phyloP scores from a whole-genome alignment of 495 filamentous ascomycete genomes.

The Aspergillus cavernicola region DNA sequence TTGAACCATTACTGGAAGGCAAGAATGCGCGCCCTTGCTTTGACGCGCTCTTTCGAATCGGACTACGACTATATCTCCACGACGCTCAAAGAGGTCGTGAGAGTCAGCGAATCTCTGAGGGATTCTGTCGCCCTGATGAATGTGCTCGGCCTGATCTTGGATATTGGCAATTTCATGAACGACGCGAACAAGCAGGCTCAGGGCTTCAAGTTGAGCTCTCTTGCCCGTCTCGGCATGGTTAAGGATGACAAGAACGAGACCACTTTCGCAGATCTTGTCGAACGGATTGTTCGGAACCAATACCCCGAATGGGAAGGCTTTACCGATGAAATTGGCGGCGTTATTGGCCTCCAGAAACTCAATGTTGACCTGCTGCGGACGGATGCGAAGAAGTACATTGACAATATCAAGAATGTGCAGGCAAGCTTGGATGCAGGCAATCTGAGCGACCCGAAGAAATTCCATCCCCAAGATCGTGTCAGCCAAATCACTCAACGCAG shows the following conservation, averaged over 20 bases:
- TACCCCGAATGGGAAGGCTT: conserved; percentile 96
- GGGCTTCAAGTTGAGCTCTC: conserved; percentile 94
- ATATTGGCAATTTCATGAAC: conserved; percentile 99
- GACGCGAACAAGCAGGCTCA: conserved; percentile 96
- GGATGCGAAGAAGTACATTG: conserved; percentile 92
- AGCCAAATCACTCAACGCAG: conserved; percentile 84
- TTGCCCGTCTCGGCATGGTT: conserved; percentile 93
- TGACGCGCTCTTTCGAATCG: conserved; percentile 79
- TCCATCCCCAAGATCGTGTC: conserved; percentile 95
- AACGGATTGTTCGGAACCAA: conserved; percentile 92
- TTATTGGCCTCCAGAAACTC: conserved; percentile 81
- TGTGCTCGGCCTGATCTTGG: conserved; percentile 89
- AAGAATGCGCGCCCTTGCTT: conserved; percentile 81
- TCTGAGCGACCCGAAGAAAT: conserved; percentile 92
- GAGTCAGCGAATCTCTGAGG: conserved; percentile 81
- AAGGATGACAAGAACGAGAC: conserved; percentile 99
- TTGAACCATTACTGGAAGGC: conserved; percentile 99
- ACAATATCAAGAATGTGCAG: conserved; percentile 92
- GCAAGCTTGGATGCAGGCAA: conserved; percentile 88
- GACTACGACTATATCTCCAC: conserved; percentile 89
- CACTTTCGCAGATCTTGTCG: conserved; percentile 93
- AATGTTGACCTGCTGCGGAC: conserved; percentile 87
- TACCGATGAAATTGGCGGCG: conserved; percentile 76
- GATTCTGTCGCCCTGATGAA: conserved; percentile 93
- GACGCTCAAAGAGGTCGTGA: conserved; percentile 77